phyloP scores from a whole-genome alignment of 768 basidiomycete genomes.

The Hericium coralloides region DNA sequence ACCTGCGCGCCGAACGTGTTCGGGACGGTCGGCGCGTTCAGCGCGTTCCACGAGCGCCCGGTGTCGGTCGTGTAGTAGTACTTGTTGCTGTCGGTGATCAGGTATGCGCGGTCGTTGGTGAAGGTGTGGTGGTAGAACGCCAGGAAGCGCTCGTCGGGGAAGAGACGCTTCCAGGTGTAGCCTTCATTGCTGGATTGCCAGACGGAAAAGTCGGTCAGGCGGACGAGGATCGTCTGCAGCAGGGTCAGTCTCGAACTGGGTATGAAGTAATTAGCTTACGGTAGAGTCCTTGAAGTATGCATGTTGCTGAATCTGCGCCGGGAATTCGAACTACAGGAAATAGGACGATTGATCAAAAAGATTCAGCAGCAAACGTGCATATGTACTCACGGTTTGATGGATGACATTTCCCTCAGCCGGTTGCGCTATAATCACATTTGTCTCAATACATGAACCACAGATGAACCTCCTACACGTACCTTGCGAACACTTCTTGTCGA shows the following conservation, averaged over 20 bases:
- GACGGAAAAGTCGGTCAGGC: slow-evolving; percentile 63
- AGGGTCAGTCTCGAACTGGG: background rate
- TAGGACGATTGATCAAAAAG: background rate
- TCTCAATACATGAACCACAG: background rate
- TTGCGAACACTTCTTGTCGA: slow-evolving; percentile 70
- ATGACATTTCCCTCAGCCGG: slow-evolving; percentile 71
- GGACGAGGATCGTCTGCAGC: slow-evolving; percentile 69
- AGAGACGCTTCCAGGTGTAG: slow-evolving; percentile 74
- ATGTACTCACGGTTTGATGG: slow-evolving; percentile 56
- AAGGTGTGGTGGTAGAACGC: slow-evolving; percentile 84
- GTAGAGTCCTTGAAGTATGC: slow-evolving; percentile 79
- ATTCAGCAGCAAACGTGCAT: background rate
- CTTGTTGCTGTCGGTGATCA: slow-evolving; percentile 59
- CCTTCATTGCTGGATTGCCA: slow-evolving; percentile 98
- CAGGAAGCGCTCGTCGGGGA: slow-evolving; percentile 56
- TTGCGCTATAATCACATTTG: slow-evolving; percentile 41
- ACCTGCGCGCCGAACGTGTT: slow-evolving; percentile 72
- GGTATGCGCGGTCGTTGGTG: slow-evolving; percentile 75
- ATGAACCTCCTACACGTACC: slow-evolving; percentile 31
- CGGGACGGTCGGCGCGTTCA: slow-evolving; percentile 56
- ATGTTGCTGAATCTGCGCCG: slow-evolving; percentile 57
- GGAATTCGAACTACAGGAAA: slow-evolving; percentile 53
- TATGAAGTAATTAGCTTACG: slow-evolving; percentile 27
- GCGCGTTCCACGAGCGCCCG: slow-evolving; percentile 59
- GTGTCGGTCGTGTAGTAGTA: slow-evolving; percentile 81